Base-by-base conservation (phyloP, 1,284 basidiomycete species). In the Lentinula novae-zelandiae region DNA sequence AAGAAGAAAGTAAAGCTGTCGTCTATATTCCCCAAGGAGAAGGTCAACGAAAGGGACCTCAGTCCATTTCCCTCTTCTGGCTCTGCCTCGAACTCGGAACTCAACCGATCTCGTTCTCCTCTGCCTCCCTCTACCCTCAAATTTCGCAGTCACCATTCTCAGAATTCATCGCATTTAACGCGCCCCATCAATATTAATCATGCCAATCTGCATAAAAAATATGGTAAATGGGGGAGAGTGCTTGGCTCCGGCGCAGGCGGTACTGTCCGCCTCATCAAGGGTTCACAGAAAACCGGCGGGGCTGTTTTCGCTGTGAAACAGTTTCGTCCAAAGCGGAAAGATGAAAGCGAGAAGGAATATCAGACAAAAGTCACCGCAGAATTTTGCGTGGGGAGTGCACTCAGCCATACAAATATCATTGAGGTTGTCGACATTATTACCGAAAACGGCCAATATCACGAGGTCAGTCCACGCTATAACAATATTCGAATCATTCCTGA, bases 351-450 rank as follows among this genome's bases (percentile, higher is more conserved):
- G 74, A 93, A 95, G 76, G 96, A 98, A 78, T 99, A 98, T 74
- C 93, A 98, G 85, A 96, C 98, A 80, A 98, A 99, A 79, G 79
- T 98, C 63, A 98, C 96, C 1, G 96, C 96, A 52, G 96, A 98
- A 76, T 99, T 99, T 72, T 99, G 96, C 70, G 95, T 98, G 33
- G 96, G 96, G 60, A 93, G 93, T 48, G 96, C 95, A 27, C 80
- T 97, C 71, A 93, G 95, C 75, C 96, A 99, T 74, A 81, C 88
- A 65, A 99, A 99, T 72, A 96, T 99, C 73, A 99, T 99, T 73
- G 88, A 98, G 76, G 99, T 97, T 34, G 89, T 99, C 66, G 97
- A 99, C 74, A 99, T 99, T 73, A 95, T 99, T 65, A 93, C 89
- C 63, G 96, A 99, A 77, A 93, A 96, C 71, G 96, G 96, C 6